Percentiles rank a stretch among this genome's conserved stretches.
These are phyloP conservation scores for Trifolium dubium DNA, from an alignment of 306 rosid genomes.

Conservation along the genomic window DNA sequence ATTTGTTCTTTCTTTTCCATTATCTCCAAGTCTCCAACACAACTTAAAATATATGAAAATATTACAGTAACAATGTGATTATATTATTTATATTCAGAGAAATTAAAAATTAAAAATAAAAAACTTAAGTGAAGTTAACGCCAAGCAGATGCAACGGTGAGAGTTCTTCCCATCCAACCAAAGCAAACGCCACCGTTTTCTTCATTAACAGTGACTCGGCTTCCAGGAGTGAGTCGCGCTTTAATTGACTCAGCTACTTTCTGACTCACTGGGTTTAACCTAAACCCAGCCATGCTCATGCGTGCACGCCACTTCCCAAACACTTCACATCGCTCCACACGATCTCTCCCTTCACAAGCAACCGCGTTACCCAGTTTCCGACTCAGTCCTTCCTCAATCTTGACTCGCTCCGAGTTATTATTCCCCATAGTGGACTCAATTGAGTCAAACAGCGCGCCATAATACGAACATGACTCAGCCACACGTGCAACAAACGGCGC, in stretches of 20 bases:
- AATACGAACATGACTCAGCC: slow-evolving; percentile 61
- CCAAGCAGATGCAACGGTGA: slow-evolving; percentile 96
- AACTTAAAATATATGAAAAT: slow-evolving; percentile 44
- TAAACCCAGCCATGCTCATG: slow-evolving; percentile 93
- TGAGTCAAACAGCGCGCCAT: slow-evolving; percentile 65
- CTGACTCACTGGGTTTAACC: slow-evolving; percentile 61
- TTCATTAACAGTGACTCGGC: slow-evolving; percentile 63
- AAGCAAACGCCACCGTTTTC: slow-evolving; percentile 79
- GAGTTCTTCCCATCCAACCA: slow-evolving; percentile 89
- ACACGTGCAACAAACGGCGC: slow-evolving; percentile 83
- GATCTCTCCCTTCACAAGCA: slow-evolving; percentile 89
- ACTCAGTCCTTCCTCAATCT: slow-evolving; percentile 67
- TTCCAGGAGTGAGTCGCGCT: slow-evolving; percentile 36
- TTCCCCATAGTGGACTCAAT: slow-evolving; percentile 44
- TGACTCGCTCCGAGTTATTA: slow-evolving; percentile 53
- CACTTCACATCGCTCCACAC: slow-evolving; percentile 89
- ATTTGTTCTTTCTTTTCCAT: slow-evolving; percentile 52
- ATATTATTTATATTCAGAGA: slow-evolving; percentile 16
- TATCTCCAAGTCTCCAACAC: slow-evolving; percentile 68
- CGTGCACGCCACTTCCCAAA: slow-evolving; percentile 97
- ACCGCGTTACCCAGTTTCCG: slow-evolving; percentile 65
- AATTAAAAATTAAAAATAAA: background rate
- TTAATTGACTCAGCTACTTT: slow-evolving; percentile 57
- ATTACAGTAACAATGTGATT: slow-evolving; percentile 47
- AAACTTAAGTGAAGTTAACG: slow-evolving; percentile 64